phyloP scores from a whole-genome alignment of 1,284 basidiomycete species.

The Sanghuangporus weigelae region DNA sequence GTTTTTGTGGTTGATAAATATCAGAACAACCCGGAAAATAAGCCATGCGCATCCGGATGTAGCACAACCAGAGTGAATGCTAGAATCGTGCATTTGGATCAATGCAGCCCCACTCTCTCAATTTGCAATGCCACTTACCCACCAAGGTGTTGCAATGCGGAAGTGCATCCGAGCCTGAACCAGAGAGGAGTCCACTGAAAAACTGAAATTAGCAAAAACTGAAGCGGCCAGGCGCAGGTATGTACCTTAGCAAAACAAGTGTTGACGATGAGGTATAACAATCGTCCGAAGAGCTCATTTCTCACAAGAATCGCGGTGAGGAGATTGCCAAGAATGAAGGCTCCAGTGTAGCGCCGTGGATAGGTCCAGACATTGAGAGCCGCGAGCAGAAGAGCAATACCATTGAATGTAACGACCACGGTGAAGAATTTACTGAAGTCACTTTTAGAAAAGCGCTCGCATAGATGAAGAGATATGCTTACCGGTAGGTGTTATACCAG shows the following conservation, averaged over 20 bases:
- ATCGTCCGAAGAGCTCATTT: conserved; percentile 35
- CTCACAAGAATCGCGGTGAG: conserved; percentile 48
- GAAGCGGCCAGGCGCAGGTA: not conserved
- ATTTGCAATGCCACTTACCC: conserved; percentile 28
- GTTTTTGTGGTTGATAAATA: conserved; percentile 48
- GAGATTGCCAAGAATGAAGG: conserved; percentile 56
- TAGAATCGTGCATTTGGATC: not conserved
- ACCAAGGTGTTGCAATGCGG: conserved; percentile 59
- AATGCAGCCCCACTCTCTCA: not conserved
- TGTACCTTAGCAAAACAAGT: conserved; percentile 56
- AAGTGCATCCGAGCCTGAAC: conserved; percentile 58
- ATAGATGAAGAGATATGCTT: conserved; percentile 19
- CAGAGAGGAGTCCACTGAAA: conserved; percentile 57
- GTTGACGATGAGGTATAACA: conserved; percentile 25
- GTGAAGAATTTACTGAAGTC: conserved; percentile 53
- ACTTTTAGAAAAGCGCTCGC: conserved; percentile 4
- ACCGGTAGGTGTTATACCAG: conserved; percentile 67
- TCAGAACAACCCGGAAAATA: conserved; percentile 47
- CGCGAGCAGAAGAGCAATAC: conserved; percentile 45
- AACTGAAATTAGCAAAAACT: conserved; percentile 4
- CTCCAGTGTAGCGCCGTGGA: conserved; percentile 51
- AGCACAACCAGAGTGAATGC: conserved; percentile 65
- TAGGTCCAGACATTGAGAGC: conserved; percentile 50
- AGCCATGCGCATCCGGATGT: conserved; percentile 60
- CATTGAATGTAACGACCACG: conserved; percentile 46